phyloP scores from a whole-genome alignment of 2,329 filamentous ascomycete genomes.

The Herpotrichia juniperi region DNA sequence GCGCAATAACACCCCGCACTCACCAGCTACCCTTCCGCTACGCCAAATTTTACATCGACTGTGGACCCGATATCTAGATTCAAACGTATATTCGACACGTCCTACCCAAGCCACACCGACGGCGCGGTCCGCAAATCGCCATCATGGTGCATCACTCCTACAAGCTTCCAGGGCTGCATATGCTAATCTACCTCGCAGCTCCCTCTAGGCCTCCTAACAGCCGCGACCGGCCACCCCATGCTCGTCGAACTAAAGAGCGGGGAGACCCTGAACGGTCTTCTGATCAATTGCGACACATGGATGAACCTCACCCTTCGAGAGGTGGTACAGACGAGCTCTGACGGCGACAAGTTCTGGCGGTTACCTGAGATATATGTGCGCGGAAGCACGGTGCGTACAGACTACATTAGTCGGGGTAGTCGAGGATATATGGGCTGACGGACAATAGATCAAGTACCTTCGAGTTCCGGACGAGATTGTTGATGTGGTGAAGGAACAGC shows the following conservation, averaged over 20 bases:
- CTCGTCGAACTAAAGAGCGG: conserved; percentile 97
- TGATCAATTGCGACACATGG: conserved; percentile 98
- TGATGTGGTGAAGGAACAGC: conserved; percentile 90
- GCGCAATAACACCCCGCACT: neutral
- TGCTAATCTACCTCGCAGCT: conserved; percentile 52
- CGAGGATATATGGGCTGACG: conserved; percentile 18
- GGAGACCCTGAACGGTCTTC: conserved; percentile 94
- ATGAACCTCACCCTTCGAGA: conserved; percentile 99
- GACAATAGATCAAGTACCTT: conserved; percentile 89
- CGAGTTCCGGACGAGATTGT: conserved; percentile 96
- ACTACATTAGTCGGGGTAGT: neutral
- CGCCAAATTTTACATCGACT: neutral
- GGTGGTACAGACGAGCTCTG: conserved; percentile 93
- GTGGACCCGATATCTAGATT: neutral
- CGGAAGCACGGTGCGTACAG: conserved; percentile 84
- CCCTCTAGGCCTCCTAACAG: conserved; percentile 82
- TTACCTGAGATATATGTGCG: conserved; percentile 95
- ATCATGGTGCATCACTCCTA: conserved; percentile 30
- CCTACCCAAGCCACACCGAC: neutral
- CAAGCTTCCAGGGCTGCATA: neutral
- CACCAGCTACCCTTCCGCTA: neutral
- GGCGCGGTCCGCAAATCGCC: conserved; percentile 8
- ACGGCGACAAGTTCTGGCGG: conserved; percentile 92
- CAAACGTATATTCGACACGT: neutral
- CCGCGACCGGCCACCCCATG: conserved; percentile 97